Conservation (phyloP, 1,139 yeast species). For the Suhomyces bribrorum region DNA sequence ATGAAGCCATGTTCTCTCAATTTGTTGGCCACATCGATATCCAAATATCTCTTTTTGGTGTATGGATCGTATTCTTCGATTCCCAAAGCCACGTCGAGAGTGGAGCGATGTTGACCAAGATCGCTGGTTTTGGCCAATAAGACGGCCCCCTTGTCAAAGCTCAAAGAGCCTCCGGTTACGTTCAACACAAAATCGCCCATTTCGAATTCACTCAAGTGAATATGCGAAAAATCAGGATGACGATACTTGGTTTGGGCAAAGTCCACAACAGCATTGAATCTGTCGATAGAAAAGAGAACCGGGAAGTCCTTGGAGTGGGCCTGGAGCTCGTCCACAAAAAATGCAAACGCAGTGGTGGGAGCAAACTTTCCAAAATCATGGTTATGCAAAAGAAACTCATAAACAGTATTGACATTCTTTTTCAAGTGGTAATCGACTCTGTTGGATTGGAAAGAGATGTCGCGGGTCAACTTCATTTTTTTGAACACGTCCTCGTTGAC, state of each 20-base stretch:
- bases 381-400: slow-evolving; percentile 38
- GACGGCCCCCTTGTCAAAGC: slow-evolving; percentile 62
- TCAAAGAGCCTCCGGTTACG: slow-evolving; percentile 54
- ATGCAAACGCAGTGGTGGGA: slow-evolving; percentile 46
- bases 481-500: slow-evolving; percentile 57
- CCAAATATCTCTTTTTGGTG: slow-evolving; percentile 51
- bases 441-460: slow-evolving; percentile 36
- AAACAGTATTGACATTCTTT: slow-evolving; percentile 46
- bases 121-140: slow-evolving; percentile 59
- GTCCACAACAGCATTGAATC: slow-evolving; percentile 66
- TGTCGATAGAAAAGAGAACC: slow-evolving; percentile 72
- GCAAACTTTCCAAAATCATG: slow-evolving; percentile 43
- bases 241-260: slow-evolving; percentile 61
- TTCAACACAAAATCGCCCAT: slow-evolving; percentile 61
- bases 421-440: slow-evolving; percentile 37
- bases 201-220: slow-evolving; percentile 67
- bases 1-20: slow-evolving; percentile 52
- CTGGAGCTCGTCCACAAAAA: slow-evolving; percentile 55
- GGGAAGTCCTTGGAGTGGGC: slow-evolving; percentile 51
- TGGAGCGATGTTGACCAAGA: slow-evolving; percentile 34
- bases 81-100: slow-evolving; percentile 65
- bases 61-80: slow-evolving; percentile 59
- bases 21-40: slow-evolving; percentile 51
- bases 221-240: slow-evolving; percentile 54
- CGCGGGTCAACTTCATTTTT: slow-evolving; percentile 51